Conservation (phyloP, 2,329 filamentous ascomycete species). For the Apiospora koreana region DNA sequence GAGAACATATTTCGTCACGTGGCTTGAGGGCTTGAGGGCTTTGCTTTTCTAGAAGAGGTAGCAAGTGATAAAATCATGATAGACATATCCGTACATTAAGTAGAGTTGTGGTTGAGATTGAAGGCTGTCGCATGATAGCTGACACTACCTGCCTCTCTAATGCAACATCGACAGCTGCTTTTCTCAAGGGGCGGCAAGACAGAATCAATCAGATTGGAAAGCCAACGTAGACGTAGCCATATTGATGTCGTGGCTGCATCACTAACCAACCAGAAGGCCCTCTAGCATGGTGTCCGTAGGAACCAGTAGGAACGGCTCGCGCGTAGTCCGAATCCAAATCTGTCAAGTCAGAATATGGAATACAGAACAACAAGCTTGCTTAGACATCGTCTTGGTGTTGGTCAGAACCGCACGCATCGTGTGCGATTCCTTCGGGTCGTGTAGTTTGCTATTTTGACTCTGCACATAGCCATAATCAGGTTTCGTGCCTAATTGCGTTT, state of each 20-base stretch:
- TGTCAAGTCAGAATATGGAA: not conserved
- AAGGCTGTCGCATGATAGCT: not conserved
- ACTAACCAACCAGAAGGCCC: not conserved
- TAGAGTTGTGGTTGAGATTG: not conserved
- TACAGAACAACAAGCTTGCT: too few species aligned
- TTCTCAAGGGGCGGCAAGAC: not conserved
- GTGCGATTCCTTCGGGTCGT: not conserved
- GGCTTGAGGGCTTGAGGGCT: not conserved
- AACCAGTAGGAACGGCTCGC: not conserved
- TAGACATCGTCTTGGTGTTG: not conserved
- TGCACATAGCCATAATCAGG: not conserved
- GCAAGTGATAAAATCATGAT: not conserved
- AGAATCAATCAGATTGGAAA: not conserved
- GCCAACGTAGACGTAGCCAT: not conserved
- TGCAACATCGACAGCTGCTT: not conserved
- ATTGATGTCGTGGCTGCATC: not conserved
- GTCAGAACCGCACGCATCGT: not conserved
- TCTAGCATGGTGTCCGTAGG: not conserved
- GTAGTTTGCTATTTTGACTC: not conserved
- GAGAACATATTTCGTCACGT: not conserved
- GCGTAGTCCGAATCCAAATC: not conserved
- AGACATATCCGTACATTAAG: not conserved
- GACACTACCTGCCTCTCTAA: not conserved
- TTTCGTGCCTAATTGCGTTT: not conserved
- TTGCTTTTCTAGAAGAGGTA: not conserved